A percentile compares a stretch with the other conserved stretches of the same genome.
phyloP scores from a whole-genome alignment of 192 early-diverging fungal species.

The Gryganskiella cystojenkinii region DNA sequence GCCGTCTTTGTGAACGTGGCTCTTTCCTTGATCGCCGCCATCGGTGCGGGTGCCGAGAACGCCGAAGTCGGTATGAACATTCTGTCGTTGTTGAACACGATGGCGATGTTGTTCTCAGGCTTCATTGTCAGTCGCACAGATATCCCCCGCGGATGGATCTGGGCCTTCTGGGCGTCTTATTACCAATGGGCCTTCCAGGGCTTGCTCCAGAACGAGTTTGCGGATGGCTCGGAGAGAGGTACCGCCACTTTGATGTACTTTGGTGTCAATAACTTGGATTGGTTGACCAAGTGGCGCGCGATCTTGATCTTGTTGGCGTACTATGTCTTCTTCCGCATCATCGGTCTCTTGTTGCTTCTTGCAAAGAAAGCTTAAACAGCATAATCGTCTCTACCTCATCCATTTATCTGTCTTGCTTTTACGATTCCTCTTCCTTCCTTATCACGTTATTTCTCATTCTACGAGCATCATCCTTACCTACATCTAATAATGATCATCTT shows the following conservation, averaged over 20 bases:
- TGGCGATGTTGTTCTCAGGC: slow-evolving; percentile 83
- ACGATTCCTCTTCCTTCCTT: background rate
- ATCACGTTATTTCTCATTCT: no score
- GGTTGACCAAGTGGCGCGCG: slow-evolving; percentile 41
- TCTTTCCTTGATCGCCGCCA: slow-evolving; percentile 77
- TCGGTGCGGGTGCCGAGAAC: slow-evolving; percentile 67
- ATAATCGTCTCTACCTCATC: background rate
- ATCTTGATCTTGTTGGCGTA: slow-evolving; percentile 36
- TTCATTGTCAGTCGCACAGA: slow-evolving; percentile 44
- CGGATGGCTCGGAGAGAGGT: slow-evolving; percentile 22
- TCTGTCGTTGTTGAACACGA: slow-evolving; percentile 79
- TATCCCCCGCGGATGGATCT: slow-evolving; percentile 48
- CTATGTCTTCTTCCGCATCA: slow-evolving; percentile 35
- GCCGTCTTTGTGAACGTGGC: slow-evolving; percentile 83
- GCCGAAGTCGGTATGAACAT: slow-evolving; percentile 70
- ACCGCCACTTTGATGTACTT: slow-evolving; percentile 26
- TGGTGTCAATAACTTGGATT: slow-evolving; percentile 30
- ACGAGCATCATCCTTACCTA: no score
- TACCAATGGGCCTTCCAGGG: slow-evolving; percentile 49
- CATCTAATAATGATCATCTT: no score
- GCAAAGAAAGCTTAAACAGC: slow-evolving; percentile 37
- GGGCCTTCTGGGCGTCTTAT: slow-evolving; percentile 53
- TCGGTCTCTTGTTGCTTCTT: slow-evolving; percentile 36
- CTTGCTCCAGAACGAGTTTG: slow-evolving; percentile 36
- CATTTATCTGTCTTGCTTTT: background rate